phyloP scores from a whole-genome alignment of 805 yeast species.

The Metschnikowia lunata region DNA sequence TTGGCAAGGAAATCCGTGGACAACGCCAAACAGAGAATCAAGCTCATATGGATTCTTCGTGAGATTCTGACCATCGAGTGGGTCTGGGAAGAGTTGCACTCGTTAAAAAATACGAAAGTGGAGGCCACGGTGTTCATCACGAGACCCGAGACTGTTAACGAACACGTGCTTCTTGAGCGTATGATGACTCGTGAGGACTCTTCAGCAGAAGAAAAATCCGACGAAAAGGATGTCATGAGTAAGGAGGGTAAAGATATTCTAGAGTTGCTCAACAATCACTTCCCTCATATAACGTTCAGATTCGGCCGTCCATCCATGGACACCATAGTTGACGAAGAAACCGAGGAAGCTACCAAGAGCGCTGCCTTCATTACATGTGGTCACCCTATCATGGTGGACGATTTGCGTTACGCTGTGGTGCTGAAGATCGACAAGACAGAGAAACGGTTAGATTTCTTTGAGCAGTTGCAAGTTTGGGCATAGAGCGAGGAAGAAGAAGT shows the following conservation, averaged over 20 bases:
- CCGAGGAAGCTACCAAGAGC: slow-evolving; percentile 38
- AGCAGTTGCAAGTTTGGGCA: slow-evolving; percentile 23
- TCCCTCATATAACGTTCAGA: slow-evolving; percentile 17
- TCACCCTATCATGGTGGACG: slow-evolving; percentile 32
- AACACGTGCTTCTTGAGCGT: slow-evolving; percentile 5
- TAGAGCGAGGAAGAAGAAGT: background rate
- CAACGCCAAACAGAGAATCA: slow-evolving; percentile 13
- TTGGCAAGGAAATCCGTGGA: slow-evolving; percentile 21
- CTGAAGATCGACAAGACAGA: slow-evolving; percentile 15
- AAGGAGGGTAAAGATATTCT: slow-evolving; percentile 3
- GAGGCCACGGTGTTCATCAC: slow-evolving; percentile 15
- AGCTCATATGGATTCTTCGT: slow-evolving; percentile 17
- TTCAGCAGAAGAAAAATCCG: background rate
- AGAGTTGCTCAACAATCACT: slow-evolving; percentile 9
- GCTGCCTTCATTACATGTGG: slow-evolving; percentile 35
- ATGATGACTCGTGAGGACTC: slow-evolving; percentile 7
- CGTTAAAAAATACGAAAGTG: slow-evolving; percentile 9
- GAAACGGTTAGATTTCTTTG: slow-evolving; percentile 18
- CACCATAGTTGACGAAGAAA: slow-evolving; percentile 32
- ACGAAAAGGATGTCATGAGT: slow-evolving; percentile 3
- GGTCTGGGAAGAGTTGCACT: slow-evolving; percentile 13
- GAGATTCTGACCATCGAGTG: slow-evolving; percentile 13
- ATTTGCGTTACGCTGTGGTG: slow-evolving; percentile 21
- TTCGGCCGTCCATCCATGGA: slow-evolving; percentile 44
- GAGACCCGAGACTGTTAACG: slow-evolving; percentile 6